These are phyloP conservation scores for Penicillium sp. DNA, from an alignment of 2,329 filamentous ascomycete species.

Conservation along the genomic window DNA sequence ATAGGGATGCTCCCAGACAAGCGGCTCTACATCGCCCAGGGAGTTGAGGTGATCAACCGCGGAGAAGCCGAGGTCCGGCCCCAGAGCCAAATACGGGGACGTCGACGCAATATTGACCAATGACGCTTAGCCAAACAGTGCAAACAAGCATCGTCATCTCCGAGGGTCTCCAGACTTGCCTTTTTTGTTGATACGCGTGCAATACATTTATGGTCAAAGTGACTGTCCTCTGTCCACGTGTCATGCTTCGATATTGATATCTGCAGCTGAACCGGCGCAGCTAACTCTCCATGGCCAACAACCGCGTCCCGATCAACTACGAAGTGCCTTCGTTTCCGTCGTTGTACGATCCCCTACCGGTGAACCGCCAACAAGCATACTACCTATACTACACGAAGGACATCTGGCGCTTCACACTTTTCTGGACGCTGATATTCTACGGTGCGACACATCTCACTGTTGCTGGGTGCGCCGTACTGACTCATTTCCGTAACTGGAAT, in stretches of 20 bases:
- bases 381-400: slow-evolving; percentile 74
- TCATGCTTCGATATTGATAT: slow-evolving; percentile 2
- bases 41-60: slow-evolving; percentile 21
- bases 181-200: slow-evolving; percentile 1
- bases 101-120: not conserved
- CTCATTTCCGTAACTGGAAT: slow-evolving; percentile 58
- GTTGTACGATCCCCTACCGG: slow-evolving; percentile 71
- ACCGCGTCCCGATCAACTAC: slow-evolving; percentile 60
- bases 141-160: slow-evolving; percentile 30
- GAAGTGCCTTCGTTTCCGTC: slow-evolving; percentile 72
- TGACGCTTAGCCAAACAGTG: slow-evolving; percentile 29
- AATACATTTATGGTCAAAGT: not conserved
- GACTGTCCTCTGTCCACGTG: not conserved
- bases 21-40: slow-evolving; percentile 20
- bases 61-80: slow-evolving; percentile 37
- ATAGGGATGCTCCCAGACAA: slow-evolving; percentile 11
- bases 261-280: slow-evolving; percentile 5
- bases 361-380: slow-evolving; percentile 55
- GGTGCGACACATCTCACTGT: slow-evolving; percentile 72
- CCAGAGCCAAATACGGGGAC: slow-evolving; percentile 28
- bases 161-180: not conserved
- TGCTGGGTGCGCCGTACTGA: slow-evolving; percentile 67
- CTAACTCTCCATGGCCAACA: slow-evolving; percentile 31
- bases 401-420: slow-evolving; percentile 82
- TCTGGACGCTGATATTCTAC: slow-evolving; percentile 82